These are phyloP conservation scores for Hypoxylon fragiforme DNA, from an alignment of 495 filamentous ascomycete species.

Conservation along the genomic window DNA sequence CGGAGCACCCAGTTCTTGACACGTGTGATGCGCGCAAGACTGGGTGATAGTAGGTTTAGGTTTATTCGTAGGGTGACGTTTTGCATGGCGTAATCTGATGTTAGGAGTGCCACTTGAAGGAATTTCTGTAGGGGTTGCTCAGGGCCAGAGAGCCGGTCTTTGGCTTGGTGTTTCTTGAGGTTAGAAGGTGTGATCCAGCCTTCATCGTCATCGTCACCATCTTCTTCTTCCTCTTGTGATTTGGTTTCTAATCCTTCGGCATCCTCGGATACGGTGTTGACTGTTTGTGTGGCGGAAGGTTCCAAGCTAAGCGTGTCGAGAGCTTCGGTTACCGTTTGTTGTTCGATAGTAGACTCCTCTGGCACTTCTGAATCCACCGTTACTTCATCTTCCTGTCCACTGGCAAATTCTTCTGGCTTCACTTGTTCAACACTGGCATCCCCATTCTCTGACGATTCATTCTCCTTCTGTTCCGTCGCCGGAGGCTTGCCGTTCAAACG, in stretches of 20 bases:
- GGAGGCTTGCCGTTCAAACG: constrained; percentile 67
- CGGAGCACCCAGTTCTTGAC: constrained; percentile 86
- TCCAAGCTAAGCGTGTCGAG: constrained; percentile 33
- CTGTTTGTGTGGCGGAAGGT: constrained; percentile 14
- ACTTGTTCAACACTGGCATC: constrained; percentile 1
- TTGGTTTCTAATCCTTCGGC: constrained; percentile 8
- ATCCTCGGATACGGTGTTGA: constrained; percentile 17
- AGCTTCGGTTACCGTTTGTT: constrained; percentile 30
- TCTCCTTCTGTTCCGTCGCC: constrained; percentile 32
- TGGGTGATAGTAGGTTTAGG: constrained; percentile 82
- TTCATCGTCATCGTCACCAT: constrained; percentile 65
- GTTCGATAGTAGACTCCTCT: constrained; percentile 20
- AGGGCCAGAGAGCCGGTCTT: constrained; percentile 45
- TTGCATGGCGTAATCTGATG: constrained; percentile 95
- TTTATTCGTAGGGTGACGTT: constrained; percentile 94
- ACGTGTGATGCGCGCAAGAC: constrained; percentile 72
- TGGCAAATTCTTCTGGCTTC: background rate
- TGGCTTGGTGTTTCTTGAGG: constrained; percentile 80
- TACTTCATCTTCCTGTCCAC: background rate
- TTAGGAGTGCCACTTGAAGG: constrained; percentile 84
- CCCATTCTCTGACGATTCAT: constrained; percentile 15
- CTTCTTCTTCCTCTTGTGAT: constrained; percentile 54
- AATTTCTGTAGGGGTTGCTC: constrained; percentile 58
- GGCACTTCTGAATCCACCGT: constrained; percentile 14
- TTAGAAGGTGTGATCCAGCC: constrained; percentile 97